Percentiles rank a stretch among this genome's conserved stretches.
These are phyloP conservation scores for Chiua virens DNA, from an alignment of 768 basidiomycete species.

Conservation along the genomic window DNA sequence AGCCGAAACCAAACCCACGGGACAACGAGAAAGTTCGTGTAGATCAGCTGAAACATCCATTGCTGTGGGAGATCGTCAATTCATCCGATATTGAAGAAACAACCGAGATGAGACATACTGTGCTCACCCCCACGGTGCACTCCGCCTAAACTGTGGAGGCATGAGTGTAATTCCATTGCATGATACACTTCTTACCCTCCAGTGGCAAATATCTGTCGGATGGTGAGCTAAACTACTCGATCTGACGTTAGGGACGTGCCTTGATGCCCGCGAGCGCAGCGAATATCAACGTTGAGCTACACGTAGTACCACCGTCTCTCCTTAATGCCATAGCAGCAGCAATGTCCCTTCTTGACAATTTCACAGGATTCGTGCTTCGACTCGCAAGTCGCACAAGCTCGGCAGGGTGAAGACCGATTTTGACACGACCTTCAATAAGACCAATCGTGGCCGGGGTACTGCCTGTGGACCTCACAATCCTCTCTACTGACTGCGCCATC, in stretches of 20 bases:
- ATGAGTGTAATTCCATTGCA: conserved; percentile 4
- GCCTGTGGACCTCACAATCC: conserved; percentile 68
- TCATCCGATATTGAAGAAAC: conserved; percentile 1
- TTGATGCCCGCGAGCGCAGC: conserved; percentile 85
- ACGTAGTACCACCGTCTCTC: conserved; percentile 80
- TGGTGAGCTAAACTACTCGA: conserved; percentile 7
- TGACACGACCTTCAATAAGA: conserved; percentile 77
- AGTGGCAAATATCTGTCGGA: conserved; percentile 76
- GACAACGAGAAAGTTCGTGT: conserved; percentile 83
- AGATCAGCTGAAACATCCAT: conserved; percentile 96
- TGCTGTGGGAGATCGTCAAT: conserved; percentile 45
- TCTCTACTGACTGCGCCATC: conserved; percentile 70
- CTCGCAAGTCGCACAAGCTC: conserved; percentile 74
- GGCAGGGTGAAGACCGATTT: conserved; percentile 69
- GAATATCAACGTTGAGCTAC: conserved; percentile 71
- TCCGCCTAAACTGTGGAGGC: conserved; percentile 62
- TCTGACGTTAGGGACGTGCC: conserved; percentile 34
- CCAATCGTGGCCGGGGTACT: conserved; percentile 92
- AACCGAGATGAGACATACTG: conserved; percentile 38
- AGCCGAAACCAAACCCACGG: conserved; percentile 89
- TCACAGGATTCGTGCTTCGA: conserved; percentile 45
- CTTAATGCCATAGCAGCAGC: conserved; percentile 67
- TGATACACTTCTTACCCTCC: conserved; percentile 66
- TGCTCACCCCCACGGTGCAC: conserved; percentile 78
- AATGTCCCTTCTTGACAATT: conserved; percentile 81